Evolutionary conservation across 305 asterid species (phyloP), one percentile per base, ranked within the genome.

Genomic region (Euphrasia arctica): DNA sequence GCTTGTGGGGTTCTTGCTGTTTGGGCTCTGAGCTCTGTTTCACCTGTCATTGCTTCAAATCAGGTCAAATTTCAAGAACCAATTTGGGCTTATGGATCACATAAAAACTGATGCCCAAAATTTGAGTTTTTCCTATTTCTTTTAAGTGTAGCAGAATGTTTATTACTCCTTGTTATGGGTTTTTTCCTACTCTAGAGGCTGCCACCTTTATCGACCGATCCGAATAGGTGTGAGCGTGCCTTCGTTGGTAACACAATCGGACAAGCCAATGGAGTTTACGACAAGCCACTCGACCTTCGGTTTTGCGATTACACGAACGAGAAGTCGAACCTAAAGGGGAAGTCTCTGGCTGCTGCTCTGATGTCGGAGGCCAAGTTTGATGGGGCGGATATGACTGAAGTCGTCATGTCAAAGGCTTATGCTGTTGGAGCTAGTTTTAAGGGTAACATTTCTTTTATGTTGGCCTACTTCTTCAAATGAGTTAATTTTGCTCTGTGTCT

Each of bases 221-320:
- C 97, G 9, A 43, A 79, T 65, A 84, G 97, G 66, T 92, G 98
- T 31, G 85, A 85, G 73, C 97, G 98, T 64, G 98, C 98, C 43
- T 92, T 84, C 66, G 85, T 85, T 13, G 97, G 97, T 2, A 92
- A 92, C 70, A 92, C 96, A 3, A 89, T 92, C 42, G 98, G 96
- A 8, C 98, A 92, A 80, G 98, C 98, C 18, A 92, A 92, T 54
- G 98, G 98, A 18, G 98, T 92, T 42, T 92, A 92, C 76, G 97
- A 92, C 64, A 90, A 87, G 66, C 94, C 98, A 36, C 97, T 92
- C 22, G 98, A 92, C 75, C 96, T 92, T 47, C 91, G 98, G 34
- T 89, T 89, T 55, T 92, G 98, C 50, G 96, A 92, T 72, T 92
- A 69, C 81, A 81, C 96, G 25, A 92, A 92, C 54, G 98, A 89